phyloP scores from a whole-genome alignment of 257 asterid species.

The Leptodermis oblonga region DNA sequence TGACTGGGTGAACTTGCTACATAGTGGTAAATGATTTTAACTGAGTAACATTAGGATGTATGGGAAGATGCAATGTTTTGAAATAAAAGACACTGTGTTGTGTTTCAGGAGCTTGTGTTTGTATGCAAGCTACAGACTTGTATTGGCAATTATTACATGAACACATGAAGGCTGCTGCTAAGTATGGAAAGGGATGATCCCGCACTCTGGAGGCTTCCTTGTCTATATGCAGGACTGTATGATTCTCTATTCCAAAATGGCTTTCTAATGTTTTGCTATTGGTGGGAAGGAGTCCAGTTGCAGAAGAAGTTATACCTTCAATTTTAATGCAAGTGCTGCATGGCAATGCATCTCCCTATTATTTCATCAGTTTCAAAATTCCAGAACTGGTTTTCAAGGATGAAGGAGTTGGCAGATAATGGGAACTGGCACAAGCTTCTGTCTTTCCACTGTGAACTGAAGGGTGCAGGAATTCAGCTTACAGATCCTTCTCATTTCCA shows the following conservation, averaged over 20 bases:
- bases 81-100: neutral
- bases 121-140: neutral
- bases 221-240: neutral
- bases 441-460: slow-evolving; percentile 38
- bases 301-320: neutral
- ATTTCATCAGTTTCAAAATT: slow-evolving; percentile 29
- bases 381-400: slow-evolving; percentile 32
- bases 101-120: slow-evolving; percentile 4
- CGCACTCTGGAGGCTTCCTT: neutral
- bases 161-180: neutral
- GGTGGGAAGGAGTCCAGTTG: slow-evolving; percentile 8
- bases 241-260: neutral
- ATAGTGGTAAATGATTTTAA: neutral
- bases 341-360: slow-evolving; percentile 35
- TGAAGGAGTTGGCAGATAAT: slow-evolving; percentile 40
- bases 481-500: slow-evolving; percentile 55
- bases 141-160: neutral
- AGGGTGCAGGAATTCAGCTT: slow-evolving; percentile 31
- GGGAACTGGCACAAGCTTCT: slow-evolving; percentile 59
- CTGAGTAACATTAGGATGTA: neutral
- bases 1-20: neutral
- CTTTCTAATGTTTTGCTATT: slow-evolving; percentile 2
- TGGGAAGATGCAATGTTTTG: neutral
- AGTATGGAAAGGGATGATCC: neutral
- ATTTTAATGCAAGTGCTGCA: neutral